Base-by-base conservation (phyloP, 345 rosid genomes). In the Adansonia digitata region DNA sequence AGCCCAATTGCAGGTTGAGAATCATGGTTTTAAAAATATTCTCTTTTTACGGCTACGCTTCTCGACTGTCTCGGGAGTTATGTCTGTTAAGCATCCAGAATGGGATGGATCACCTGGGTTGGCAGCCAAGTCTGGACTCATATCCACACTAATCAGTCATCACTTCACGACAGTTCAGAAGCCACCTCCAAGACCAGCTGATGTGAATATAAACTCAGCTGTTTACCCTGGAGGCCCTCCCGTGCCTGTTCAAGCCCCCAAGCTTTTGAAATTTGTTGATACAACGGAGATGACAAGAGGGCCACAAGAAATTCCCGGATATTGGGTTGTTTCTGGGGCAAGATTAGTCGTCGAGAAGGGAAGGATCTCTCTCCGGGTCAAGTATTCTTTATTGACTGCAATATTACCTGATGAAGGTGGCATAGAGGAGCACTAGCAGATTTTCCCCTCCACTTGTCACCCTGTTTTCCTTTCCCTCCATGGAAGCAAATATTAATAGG, bases 211-310 rank as follows among this genome's bases (percentile, higher is more conserved):
- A 88, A 95, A 93, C 80, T 93, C 98, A 0, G 97, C 98, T 0
- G 87, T 95, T 24, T 93, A 91, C 71, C 98, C 97, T 0, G 99
- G 98, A 0, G 97, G 99, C 31, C 99, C 99, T 18, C 99, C 99
- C 0, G 88, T 87, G 35, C 96, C 98, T 0, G 86, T 84, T 14
- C 99, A 89, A 84, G 94, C 97, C 11, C 93, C 97, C 0, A 93
- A 87, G 83, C 97, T 90, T 75, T 78, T 93, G 64, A 95, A 91
- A 86, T 86, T 89, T 64, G 94, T 93, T 14, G 99, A 95, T 82
- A 88, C 93, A n/a, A 85, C 93, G 5, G 99, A 93, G 86, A 89
- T 95, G 93, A 74, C 88, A 0, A 85, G 99, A 76, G 99, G 99
- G 55, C 98, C 99, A 0, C 93, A 91, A 72, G 93, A 93, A 76